These are phyloP conservation scores for Pistacia vera DNA, from an alignment of 345 rosid species.

Conservation along the genomic window DNA sequence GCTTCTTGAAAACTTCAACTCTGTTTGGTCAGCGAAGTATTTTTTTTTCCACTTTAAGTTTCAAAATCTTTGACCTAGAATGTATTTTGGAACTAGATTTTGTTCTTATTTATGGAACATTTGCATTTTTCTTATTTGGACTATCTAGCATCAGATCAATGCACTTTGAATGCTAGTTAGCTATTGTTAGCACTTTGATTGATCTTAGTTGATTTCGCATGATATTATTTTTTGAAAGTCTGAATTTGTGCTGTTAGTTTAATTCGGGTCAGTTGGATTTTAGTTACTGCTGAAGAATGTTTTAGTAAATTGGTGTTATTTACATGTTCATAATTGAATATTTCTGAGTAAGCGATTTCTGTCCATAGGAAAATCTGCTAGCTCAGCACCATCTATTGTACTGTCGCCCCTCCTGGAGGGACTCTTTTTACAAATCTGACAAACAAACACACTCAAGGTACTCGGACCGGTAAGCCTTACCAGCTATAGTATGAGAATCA, in stretches of 20 bases:
- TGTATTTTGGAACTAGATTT: not conserved
- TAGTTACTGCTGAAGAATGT: slow-evolving; percentile 3
- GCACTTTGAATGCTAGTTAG: not conserved
- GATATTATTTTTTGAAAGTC: not conserved
- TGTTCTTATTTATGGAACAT: too few relatives aligned
- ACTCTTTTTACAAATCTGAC: slow-evolving; percentile 22
- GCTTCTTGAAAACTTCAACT: not conserved
- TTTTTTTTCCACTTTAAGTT: not conserved
- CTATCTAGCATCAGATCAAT: not conserved
- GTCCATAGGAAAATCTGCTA: slow-evolving; percentile 39
- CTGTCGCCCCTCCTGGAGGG: slow-evolving; percentile 30
- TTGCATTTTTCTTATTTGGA: not conserved
- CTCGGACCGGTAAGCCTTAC: slow-evolving; percentile 45
- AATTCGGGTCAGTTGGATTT: not conserved
- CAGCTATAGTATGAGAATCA: not conserved
- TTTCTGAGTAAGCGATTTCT: not conserved
- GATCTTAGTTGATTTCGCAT: not conserved
- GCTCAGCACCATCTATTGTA: slow-evolving; percentile 31
- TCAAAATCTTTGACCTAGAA: not conserved
- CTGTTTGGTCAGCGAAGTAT: not conserved
- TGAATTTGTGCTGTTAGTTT: slow-evolving; percentile 7
- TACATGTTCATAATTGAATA: not conserved
- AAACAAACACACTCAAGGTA: slow-evolving; percentile 31
- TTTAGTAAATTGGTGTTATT: slow-evolving; percentile 6
- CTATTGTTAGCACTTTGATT: not conserved